Base-by-base conservation (phyloP, 352 stramenopile species). In the Pythium graminicola region DNA sequence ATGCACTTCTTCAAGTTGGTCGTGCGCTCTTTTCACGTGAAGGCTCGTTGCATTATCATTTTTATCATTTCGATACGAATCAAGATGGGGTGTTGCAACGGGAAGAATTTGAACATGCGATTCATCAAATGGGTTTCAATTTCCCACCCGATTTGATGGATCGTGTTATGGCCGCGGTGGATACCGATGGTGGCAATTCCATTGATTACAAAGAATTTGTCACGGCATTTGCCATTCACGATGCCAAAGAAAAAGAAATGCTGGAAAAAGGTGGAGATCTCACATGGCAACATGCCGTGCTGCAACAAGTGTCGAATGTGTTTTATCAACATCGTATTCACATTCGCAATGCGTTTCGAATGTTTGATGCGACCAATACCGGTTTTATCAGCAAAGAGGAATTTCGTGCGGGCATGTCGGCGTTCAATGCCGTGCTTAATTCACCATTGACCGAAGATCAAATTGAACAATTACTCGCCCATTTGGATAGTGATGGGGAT, bases 151-250 rank as follows among this genome's bases (percentile, higher is more conserved):
- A 72, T 26, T 54, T 93, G 17, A 69, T 91, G 61, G 59, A 72
- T 29, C 81, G 78, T n/a, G 68, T 97, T 51, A 88, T 94, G 70
- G 60, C 65, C 9, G 85, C 81, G 0, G 83, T 97, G 38, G 89
- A 97, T 65, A 87, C 76, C 20, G 89, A 96, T 58, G 80, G 76
- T 1, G 87, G 86, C 44, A 70, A 89, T 46, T 87, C 79, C 48
- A 95, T 97, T 57, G 91, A 93, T 62, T 95, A 94, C 73, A 89
- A 93, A 56, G 89, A 97, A 65, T 97, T 97, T 60, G 75, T 92
- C 33, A 76, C 85, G 50, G 89, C 88, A 1, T 97, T 97, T 43
- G 73, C 71, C 22, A 67, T 96, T n/a, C 73, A 89, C 50, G 85
- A 95, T 57, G 23, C 64, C 11, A 92, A 85, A 50, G 84, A 90